Base-by-base conservation (phyloP, 805 yeast genomes). In the Ogataea salicorniae region DNA sequence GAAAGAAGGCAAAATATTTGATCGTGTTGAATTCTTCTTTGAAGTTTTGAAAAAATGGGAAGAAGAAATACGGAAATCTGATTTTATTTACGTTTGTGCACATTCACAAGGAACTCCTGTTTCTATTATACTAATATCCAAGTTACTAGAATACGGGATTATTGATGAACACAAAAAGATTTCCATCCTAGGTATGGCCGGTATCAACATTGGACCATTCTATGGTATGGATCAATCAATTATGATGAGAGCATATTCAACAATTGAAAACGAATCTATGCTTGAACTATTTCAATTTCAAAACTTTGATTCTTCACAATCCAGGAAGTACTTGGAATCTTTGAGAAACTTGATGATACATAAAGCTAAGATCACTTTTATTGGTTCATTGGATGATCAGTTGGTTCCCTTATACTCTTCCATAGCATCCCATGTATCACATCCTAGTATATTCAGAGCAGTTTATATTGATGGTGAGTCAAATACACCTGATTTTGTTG, bases 21-120 rank as follows among this genome's bases (percentile, higher is more conserved):
- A 87, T 58, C 74, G 99, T 33, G 96, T 92, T 7, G 84, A 83
- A 37, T 87, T 80, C 57, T 88, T 92, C 56, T 85, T 81, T 51
- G 79, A 81, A 33, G 77, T 88, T 39, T 71, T 92, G 64, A 71
- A 74, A 54, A 83, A 81, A 60, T 87, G 92, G 88, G 58, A 64
- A 18, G 67, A 70, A 35, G 71, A 67, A 41, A 56, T 68, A 5
- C 42, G 51, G 9, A 54, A 59, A 36, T 92, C 97, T 0, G 98
- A 92, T 64, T 84, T 85, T 52, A 79, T 92, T n/a, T 89, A 84
- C 61, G 78, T 92, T 52, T 97, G 97, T 1, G 83, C 95, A 0
- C 99, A 92, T 66, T 91, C 97, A 0, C 99, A 92, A 65, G 99
- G 99, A 0, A 83, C 92, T 41, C 97, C 96, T 0, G 98, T 94